Conservation (phyloP, 148 eudicot genomes). For the Vaccinium macrocarpon region DNA sequence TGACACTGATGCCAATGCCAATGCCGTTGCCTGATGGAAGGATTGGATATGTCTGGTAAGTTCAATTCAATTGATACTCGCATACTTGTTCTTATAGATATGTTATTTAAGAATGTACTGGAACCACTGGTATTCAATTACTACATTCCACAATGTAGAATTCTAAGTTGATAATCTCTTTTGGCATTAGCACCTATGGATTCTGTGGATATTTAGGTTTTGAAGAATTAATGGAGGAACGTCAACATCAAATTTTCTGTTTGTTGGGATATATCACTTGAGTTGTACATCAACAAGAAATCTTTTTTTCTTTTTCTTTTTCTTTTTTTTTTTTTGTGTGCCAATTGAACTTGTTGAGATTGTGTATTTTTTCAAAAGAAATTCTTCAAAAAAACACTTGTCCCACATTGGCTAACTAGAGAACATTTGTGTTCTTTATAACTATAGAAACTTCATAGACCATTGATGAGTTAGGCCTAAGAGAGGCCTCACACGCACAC, state of each 20-base stretch:
- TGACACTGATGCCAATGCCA: conserved; percentile 99
- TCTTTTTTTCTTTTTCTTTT: background rate
- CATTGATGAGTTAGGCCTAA: too few relatives aligned
- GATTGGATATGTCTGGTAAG: conserved; percentile 92
- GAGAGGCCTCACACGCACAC: too few relatives aligned
- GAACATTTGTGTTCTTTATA: too few relatives aligned
- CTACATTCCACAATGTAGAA: background rate
- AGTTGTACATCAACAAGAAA: background rate
- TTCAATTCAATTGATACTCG: conserved; percentile 8
- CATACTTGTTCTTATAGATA: background rate
- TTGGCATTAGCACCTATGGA: background rate
- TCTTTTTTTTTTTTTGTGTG: background rate
- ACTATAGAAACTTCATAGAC: too few relatives aligned
- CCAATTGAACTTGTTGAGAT: too few relatives aligned
- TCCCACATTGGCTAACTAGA: too few relatives aligned
- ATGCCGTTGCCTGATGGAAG: conserved; percentile 97
- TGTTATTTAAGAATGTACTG: background rate
- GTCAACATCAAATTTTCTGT: background rate
- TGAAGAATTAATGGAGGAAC: background rate
- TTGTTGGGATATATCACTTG: background rate
- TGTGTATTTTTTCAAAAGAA: too few relatives aligned
- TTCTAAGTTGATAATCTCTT: background rate
- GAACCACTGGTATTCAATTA: background rate
- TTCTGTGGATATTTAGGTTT: background rate
- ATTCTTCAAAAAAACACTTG: too few relatives aligned